A percentile compares a stretch with the other conserved stretches of the same genome.
These are phyloP conservation scores for Urtica urens DNA, from an alignment of 306 rosid genomes.

Conservation along the genomic window DNA sequence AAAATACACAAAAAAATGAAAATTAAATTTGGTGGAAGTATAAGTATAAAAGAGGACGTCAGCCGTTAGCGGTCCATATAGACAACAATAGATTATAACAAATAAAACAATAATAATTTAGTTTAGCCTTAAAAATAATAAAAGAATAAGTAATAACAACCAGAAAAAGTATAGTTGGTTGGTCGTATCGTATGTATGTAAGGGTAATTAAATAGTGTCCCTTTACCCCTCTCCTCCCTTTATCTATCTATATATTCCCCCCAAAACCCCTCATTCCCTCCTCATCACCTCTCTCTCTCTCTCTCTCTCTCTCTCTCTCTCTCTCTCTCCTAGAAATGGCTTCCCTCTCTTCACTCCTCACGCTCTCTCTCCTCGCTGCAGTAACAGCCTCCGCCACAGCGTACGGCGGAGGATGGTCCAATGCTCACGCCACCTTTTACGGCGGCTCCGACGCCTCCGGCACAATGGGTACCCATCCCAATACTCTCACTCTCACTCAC, in stretches of 20 bases:
- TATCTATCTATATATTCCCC: slow-evolving; percentile 38
- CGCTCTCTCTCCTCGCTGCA: slow-evolving; percentile 37
- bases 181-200: too few relatives aligned
- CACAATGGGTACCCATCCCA: slow-evolving; percentile 66
- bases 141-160: too few relatives aligned
- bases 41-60: background rate
- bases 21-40: too few relatives aligned
- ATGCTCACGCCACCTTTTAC: slow-evolving; percentile 91
- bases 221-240: background rate
- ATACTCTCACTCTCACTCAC: too few relatives aligned
- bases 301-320: slow-evolving; percentile 8
- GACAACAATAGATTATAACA: too few relatives aligned
- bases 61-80: slow-evolving; percentile 32
- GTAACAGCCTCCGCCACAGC: slow-evolving; percentile 42
- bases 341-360: slow-evolving; percentile 22
- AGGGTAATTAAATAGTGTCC: too few relatives aligned
- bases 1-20: too few relatives aligned
- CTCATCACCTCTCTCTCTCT: slow-evolving; percentile 39
- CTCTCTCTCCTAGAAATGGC: slow-evolving; percentile 48
- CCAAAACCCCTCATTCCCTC: slow-evolving; percentile 8
- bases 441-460: slow-evolving; percentile 98
- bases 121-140: slow-evolving; percentile 17
- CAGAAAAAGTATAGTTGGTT: too few relatives aligned
- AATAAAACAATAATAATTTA: slow-evolving; percentile 14
- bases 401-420: slow-evolving; percentile 57